These are phyloP conservation scores for Chrysanthemum seticuspe DNA, from an alignment of 129 eudicot genomes.

Conservation along the genomic window DNA sequence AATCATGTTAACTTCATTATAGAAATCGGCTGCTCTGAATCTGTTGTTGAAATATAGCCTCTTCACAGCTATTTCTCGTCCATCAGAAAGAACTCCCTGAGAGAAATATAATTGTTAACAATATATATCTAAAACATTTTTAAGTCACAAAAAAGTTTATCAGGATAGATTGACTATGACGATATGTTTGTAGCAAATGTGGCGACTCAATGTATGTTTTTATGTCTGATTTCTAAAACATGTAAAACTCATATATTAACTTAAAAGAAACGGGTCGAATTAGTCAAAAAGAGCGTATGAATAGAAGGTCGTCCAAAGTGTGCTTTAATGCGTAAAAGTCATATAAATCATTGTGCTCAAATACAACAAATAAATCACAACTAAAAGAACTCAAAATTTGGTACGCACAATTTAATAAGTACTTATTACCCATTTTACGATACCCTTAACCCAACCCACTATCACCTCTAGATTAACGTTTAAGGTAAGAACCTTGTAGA, in stretches of 20 bases:
- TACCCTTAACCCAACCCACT: too few relatives aligned
- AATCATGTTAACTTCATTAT: conserved; percentile 75
- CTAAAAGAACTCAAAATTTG: too few relatives aligned
- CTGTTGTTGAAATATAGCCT: conserved; percentile 85
- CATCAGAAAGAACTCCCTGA: conserved; percentile 81
- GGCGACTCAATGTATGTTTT: neutral
- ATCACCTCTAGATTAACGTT: neutral
- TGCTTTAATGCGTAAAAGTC: neutral
- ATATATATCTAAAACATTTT: neutral
- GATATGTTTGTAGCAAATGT: neutral
- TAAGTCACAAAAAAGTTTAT: neutral
- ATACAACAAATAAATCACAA: too few relatives aligned
- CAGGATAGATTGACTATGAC: neutral
- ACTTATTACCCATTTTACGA: too few relatives aligned
- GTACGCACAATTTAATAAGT: too few relatives aligned
- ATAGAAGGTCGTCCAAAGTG: neutral
- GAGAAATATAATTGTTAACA: neutral
- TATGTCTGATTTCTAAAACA: neutral
- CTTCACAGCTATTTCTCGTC: conserved; percentile 91
- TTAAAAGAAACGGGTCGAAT: neutral
- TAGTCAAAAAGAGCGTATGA: too few relatives aligned
- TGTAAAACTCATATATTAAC: neutral
- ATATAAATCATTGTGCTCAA: too few relatives aligned
- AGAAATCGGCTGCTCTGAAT: conserved; percentile 88
- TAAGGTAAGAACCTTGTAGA: conserved; percentile 52